phyloP scores from a whole-genome alignment of 2,329 filamentous ascomycete species.

The Fusarium beomiforme region DNA sequence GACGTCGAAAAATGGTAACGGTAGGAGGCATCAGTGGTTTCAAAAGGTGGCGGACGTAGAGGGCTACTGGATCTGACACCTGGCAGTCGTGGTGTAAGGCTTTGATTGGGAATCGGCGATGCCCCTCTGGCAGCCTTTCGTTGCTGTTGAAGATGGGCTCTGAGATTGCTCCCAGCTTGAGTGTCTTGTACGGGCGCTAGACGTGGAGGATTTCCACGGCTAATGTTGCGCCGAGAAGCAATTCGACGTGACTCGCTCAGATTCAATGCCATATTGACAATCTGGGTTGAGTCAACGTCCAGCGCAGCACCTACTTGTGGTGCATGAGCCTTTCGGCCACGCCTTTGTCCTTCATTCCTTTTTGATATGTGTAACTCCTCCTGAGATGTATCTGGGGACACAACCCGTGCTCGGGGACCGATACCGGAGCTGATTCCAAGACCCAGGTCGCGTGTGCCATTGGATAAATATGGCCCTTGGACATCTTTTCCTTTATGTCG shows the following conservation, averaged over 20 bases:
- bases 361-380: constrained; percentile 39
- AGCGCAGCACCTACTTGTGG: constrained; percentile 49
- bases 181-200: constrained; percentile 64
- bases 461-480: constrained; percentile 23
- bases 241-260: constrained; percentile 82
- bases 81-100: constrained; percentile 54
- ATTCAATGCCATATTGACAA: constrained; percentile 91
- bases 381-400: constrained; percentile 43
- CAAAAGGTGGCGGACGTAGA: constrained; percentile 59
- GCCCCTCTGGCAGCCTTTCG: constrained; percentile 68
- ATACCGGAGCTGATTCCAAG: constrained; percentile 32
- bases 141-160: constrained; percentile 78
- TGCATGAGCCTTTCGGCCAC: constrained; percentile 25
- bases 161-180: constrained; percentile 66
- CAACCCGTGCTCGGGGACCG: constrained; percentile 34
- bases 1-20: constrained; percentile 78
- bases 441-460: constrained; percentile 27
- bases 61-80: constrained; percentile 55
- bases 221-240: constrained; percentile 67
- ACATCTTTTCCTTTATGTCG: constrained; percentile 36
- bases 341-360: constrained; percentile 28
- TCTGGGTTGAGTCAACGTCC: constrained; percentile 84
- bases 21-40: constrained; percentile 58
- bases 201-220: constrained; percentile 60
- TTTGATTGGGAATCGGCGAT: constrained; percentile 65